Percentiles rank a stretch among this genome's conserved stretches.
Conservation (phyloP, 305 asterid genomes). For the Euphrasia arctica region DNA sequence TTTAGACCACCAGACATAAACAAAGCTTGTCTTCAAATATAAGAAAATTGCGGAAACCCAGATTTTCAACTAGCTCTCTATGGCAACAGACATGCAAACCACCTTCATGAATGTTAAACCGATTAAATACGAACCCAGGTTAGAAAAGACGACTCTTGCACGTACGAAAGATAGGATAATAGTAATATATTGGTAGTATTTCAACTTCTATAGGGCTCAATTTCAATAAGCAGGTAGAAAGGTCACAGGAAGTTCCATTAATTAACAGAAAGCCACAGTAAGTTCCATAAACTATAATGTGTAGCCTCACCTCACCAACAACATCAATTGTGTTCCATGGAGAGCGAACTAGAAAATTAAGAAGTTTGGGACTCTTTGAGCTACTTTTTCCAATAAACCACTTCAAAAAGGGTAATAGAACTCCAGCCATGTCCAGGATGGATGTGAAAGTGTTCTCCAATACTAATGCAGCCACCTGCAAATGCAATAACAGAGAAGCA, state of each 20-base stretch:
- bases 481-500: slow-evolving; percentile 30
- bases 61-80: slow-evolving; percentile 1
- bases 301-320: slow-evolving; percentile 71
- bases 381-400: slow-evolving; percentile 87
- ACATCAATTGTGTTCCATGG: slow-evolving; percentile 94
- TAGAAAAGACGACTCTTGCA: neutral
- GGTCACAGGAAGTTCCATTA: slow-evolving; percentile 11
- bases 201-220: slow-evolving; percentile 15
- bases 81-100: slow-evolving; percentile 13
- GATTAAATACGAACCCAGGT: neutral
- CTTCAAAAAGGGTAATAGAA: slow-evolving; percentile 79
- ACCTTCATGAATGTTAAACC: neutral
- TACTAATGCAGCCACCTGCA: slow-evolving; percentile 79
- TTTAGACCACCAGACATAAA: slow-evolving; percentile 23
- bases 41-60: neutral
- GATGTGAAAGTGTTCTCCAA: slow-evolving; percentile 97
- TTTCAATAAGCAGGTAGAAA: slow-evolving; percentile 14
- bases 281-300: slow-evolving; percentile 8
- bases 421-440: slow-evolving; percentile 97
- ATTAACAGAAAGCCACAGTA: slow-evolving; percentile 6
- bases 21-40: neutral
- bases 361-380: slow-evolving; percentile 67
- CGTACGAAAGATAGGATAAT: neutral
- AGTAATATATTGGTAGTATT: slow-evolving; percentile 13
- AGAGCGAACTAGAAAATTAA: slow-evolving; percentile 87